These are phyloP conservation scores for Trametes meyenii DNA, from an alignment of 768 basidiomycete genomes.

Conservation along the genomic window DNA sequence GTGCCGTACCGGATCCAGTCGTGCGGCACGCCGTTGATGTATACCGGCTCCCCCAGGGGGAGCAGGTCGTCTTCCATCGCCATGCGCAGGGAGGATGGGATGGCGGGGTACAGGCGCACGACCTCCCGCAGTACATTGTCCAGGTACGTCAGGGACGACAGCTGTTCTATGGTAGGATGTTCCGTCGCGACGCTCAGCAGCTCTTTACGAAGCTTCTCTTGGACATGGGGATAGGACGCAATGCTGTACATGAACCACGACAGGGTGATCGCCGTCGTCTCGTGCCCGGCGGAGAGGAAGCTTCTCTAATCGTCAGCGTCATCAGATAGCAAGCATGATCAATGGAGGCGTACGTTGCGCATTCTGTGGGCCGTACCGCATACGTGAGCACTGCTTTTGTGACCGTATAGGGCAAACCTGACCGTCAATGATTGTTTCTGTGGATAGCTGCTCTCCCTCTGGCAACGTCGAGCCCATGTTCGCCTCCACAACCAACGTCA, in stretches of 20 bases:
- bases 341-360: not conserved
- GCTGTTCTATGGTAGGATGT: slow-evolving; percentile 63
- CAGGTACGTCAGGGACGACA: slow-evolving; percentile 66
- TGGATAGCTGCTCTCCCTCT: slow-evolving; percentile 33
- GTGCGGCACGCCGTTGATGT: slow-evolving; percentile 19
- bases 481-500: slow-evolving; percentile 33
- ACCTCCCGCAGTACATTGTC: slow-evolving; percentile 65
- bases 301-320: not conserved
- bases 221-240: slow-evolving; percentile 36
- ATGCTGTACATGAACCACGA: slow-evolving; percentile 41
- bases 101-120: slow-evolving; percentile 56
- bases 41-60: slow-evolving; percentile 43
- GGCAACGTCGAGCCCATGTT: slow-evolving; percentile 32
- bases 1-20: slow-evolving; percentile 29
- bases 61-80: slow-evolving; percentile 48
- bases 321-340: not conserved
- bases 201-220: slow-evolving; percentile 44
- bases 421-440: slow-evolving; percentile 40
- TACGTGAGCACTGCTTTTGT: too few species aligned
- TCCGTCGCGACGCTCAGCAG: slow-evolving; percentile 25
- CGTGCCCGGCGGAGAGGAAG: slow-evolving; percentile 34
- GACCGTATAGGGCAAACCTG: too few species aligned
- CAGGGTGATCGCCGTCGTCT: slow-evolving; percentile 33
- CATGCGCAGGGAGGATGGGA: slow-evolving; percentile 51
- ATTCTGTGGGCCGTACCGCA: too few species aligned